Evolutionary conservation across 2,329 filamentous ascomycete species (phyloP).

Genomic region (Escovopsis sp.): DNA sequence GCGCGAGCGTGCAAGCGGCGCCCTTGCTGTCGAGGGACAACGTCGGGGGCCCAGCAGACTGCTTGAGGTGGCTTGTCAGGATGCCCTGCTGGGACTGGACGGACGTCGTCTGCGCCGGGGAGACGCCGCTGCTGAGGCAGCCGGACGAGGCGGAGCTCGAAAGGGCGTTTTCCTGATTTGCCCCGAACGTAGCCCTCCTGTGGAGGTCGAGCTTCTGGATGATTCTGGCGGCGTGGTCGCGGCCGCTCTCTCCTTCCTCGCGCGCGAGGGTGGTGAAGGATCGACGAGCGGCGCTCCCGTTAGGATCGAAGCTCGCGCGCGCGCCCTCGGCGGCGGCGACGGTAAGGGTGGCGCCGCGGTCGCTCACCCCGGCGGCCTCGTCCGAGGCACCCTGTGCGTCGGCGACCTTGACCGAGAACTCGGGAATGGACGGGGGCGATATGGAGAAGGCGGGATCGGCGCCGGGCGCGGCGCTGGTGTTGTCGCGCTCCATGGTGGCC

Average conservation of each 20-base stretch:
- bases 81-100: conserved; percentile 42
- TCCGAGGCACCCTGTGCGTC: conserved; percentile 52
- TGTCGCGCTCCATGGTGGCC: conserved; percentile 40
- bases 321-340: conserved; percentile 43
- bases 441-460: conserved; percentile 78
- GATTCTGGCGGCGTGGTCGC: conserved; percentile 73
- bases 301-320: conserved; percentile 60
- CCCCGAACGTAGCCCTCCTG: conserved; percentile 53
- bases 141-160: conserved; percentile 27
- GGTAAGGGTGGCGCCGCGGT: conserved; percentile 49
- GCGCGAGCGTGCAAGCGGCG: conserved; percentile 59
- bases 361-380: conserved; percentile 30
- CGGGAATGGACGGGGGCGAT: conserved; percentile 70
- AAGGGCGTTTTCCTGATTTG: conserved; percentile 22
- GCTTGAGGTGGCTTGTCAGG: conserved; percentile 15
- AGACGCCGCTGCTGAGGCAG: conserved; percentile 74
- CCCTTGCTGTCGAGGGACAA: conserved; percentile 28
- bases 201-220: conserved; percentile 89
- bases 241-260: conserved; percentile 58
- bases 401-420: conserved; percentile 70
- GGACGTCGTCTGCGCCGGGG: conserved; percentile 51
- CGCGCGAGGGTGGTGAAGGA: conserved; percentile 41
- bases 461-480: conserved; percentile 26
- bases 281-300: conserved; percentile 30
- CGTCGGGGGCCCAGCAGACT: conserved; percentile 14